A percentile compares a stretch with the other conserved stretches of the same genome.
Conservation (phyloP, 1,284 basidiomycete species). For the Xerocomus minutiporus region DNA sequence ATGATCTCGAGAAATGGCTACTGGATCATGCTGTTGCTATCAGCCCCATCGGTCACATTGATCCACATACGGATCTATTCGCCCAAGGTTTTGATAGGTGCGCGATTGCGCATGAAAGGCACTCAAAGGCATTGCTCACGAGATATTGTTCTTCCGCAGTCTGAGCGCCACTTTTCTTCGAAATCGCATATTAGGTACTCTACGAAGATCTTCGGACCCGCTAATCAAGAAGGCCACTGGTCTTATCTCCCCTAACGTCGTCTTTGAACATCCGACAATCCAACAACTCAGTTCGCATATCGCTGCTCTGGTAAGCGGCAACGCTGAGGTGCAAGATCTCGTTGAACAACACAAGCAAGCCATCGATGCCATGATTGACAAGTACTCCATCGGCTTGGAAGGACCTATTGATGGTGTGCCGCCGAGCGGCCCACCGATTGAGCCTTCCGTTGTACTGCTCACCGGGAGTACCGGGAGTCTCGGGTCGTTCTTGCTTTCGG, state of each 20-base stretch:
- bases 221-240: slow-evolving; percentile 5
- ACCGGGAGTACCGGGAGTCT: slow-evolving; percentile 36
- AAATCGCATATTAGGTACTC: slow-evolving; percentile 30
- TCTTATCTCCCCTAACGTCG: slow-evolving; percentile 15
- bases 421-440: not conserved
- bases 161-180: slow-evolving; percentile 34
- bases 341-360: slow-evolving; percentile 11
- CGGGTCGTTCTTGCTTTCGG: slow-evolving; percentile 33
- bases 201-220: slow-evolving; percentile 22
- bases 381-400: slow-evolving; percentile 20
- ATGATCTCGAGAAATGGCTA: slow-evolving; percentile 29
- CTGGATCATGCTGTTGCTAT: slow-evolving; percentile 25
- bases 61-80: slow-evolving; percentile 29
- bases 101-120: not conserved
- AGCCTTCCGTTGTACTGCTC: slow-evolving; percentile 26
- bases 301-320: slow-evolving; percentile 7
- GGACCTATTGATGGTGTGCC: slow-evolving; percentile 12
- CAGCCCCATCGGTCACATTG: slow-evolving; percentile 13
- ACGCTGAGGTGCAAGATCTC: not conserved
- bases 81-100: slow-evolving; percentile 36
- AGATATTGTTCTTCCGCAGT: slow-evolving; percentile 9
- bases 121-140: not conserved
- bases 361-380: slow-evolving; percentile 28
- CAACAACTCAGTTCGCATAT: slow-evolving; percentile 17
- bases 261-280: slow-evolving; percentile 30